Conservation (phyloP, 768 basidiomycete genomes). For the Daedaleopsis nitida region DNA sequence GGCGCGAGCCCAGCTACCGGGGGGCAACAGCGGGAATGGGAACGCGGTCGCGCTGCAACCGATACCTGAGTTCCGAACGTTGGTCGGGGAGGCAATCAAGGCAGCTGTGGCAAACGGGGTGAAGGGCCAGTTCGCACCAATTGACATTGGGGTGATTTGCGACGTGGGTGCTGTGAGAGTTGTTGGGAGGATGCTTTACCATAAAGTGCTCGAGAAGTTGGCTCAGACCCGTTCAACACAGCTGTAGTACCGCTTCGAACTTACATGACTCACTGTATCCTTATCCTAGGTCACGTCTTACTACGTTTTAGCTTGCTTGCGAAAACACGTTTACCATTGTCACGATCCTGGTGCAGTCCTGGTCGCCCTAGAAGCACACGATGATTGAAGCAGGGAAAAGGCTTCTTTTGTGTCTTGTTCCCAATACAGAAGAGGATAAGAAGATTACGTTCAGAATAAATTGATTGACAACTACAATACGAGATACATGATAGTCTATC, state of each 20-base stretch:
- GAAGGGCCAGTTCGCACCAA: constrained; percentile 48
- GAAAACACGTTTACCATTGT: neutral
- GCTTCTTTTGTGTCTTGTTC: too few species aligned
- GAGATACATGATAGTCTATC: constrained; percentile 34
- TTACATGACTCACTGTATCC: too few species aligned
- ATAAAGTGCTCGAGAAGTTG: constrained; percentile 38
- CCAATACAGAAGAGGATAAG: too few species aligned
- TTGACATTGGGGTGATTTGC: constrained; percentile 69
- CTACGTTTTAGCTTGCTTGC: neutral
- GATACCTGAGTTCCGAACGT: constrained; percentile 59
- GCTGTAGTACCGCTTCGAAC: neutral
- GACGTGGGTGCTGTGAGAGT: constrained; percentile 47
- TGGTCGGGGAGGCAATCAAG: constrained; percentile 53
- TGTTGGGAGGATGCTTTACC: constrained; percentile 52
- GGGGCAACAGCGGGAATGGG: too few species aligned
- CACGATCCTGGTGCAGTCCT: neutral
- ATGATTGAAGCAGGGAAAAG: too few species aligned
- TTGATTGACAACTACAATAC: neutral
- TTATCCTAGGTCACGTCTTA: neutral
- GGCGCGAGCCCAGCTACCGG: neutral
- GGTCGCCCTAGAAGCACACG: too few species aligned
- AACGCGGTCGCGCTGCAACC: constrained; percentile 44
- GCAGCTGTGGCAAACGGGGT: constrained; percentile 36
- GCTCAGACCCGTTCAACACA: neutral
- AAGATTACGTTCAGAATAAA: too few species aligned